Base-by-base conservation (phyloP, 768 basidiomycete genomes). In the Mycena filopes region DNA sequence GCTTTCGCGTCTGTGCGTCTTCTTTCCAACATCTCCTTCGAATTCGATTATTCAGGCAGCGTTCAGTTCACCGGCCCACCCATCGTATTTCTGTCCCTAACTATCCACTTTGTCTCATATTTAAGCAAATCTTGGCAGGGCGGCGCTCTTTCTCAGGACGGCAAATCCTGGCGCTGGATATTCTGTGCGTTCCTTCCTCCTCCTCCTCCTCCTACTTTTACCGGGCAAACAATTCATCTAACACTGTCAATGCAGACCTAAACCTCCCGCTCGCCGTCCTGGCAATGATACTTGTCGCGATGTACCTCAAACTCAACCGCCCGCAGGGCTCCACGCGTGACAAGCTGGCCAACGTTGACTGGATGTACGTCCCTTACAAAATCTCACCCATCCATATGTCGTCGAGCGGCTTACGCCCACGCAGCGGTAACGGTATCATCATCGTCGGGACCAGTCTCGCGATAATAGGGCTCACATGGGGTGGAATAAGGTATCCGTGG, bases 391-490 rank as follows among this genome's bases (percentile, higher is more conserved):
- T n/a, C n/a, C n/a, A n/a, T n/a, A n/a, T n/a, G n/a, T n/a, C n/a
- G n/a, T n/a, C n/a, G n/a, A n/a, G n/a, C n/a, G n/a, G n/a, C n/a
- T n/a, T n/a, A n/a, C n/a, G n/a, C n/a, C n/a, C n/a, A n/a, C n/a
- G n/a, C 29, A 81, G 79, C 2, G 80, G 80, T 0, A 81, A 80
- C 63, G 13, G 68, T 0, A 70, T 81, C 23, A 65, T 79, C 42
- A 72, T 80, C n/a, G 65, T 60, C 5, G 74, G 74, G 1, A 73
- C 78, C 0, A 74, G 75, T 6, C 64, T 75, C 5, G 69, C 71
- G 15, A 70, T 79, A 41, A 64, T 82, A 56, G 81, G 74, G 1
- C 63, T 84, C 2, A 82, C 80, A 2, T 82, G 79, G 76, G 83
- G 77, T 13, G 83, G 70, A 18, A 58, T 60, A 8, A 40, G 71